A percentile compares a stretch with the other conserved stretches of the same genome.
phyloP scores from a whole-genome alignment of 805 yeast genomes.

The Pachysolen tannophilus region DNA sequence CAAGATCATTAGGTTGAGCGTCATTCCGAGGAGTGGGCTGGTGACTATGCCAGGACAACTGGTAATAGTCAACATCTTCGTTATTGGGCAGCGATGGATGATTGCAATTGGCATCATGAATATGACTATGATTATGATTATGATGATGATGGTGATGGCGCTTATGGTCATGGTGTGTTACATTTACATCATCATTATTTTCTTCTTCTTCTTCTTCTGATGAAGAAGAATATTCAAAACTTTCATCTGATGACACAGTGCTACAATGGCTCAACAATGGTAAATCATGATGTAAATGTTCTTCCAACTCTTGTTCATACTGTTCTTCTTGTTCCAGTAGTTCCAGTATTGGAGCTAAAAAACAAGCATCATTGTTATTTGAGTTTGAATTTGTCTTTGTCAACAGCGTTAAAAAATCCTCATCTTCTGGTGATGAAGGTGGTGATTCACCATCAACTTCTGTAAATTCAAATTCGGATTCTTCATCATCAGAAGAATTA shows the following conservation, averaged over 20 bases:
- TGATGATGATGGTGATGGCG: background rate
- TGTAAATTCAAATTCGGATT: constrained; percentile 3
- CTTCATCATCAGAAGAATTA: constrained; percentile 7
- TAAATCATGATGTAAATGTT: constrained; percentile 13
- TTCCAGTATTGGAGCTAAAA: background rate
- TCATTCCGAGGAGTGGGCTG: background rate
- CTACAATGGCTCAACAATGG: constrained; percentile 22
- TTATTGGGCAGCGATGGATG: background rate
- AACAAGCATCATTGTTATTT: background rate
- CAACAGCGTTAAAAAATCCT: constrained; percentile 1
- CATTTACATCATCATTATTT: background rate
- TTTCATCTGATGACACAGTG: constrained; percentile 20
- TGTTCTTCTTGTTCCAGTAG: constrained; percentile 2
- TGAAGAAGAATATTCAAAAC: constrained; percentile 4
- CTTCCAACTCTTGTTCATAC: constrained; percentile 2
- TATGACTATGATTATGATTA: background rate
- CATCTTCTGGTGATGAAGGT: constrained; percentile 7
- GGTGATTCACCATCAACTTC: constrained; percentile 3
- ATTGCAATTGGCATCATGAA: background rate
- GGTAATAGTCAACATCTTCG: background rate
- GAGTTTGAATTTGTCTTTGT: background rate
- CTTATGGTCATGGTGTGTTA: background rate
- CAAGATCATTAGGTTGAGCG: no score
- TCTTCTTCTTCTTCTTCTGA: background rate
- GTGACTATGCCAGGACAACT: background rate